These are phyloP conservation scores for Sporothrix brunneoviolacea DNA, from an alignment of 2,329 filamentous ascomycete genomes.

Conservation along the genomic window DNA sequence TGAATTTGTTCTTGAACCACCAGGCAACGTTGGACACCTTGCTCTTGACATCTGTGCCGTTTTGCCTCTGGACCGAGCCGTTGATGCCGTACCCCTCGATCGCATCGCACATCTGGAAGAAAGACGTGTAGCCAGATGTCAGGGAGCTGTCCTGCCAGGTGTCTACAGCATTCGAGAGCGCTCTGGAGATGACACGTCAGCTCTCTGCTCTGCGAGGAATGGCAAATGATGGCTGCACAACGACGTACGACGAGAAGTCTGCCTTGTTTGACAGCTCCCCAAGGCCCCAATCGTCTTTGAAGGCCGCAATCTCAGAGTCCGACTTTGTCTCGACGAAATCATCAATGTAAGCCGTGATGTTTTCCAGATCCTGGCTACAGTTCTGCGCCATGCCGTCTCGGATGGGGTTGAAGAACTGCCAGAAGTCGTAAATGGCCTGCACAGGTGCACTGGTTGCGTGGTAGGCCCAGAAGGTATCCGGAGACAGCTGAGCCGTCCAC, in stretches of 20 bases:
- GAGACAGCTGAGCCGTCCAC: conserved; percentile 45
- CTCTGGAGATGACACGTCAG: conserved; percentile 11
- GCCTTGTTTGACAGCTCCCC: neutral
- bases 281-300: conserved; percentile 6
- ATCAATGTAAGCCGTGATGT: conserved; percentile 50
- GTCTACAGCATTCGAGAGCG: conserved; percentile 22
- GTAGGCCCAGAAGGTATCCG: conserved; percentile 55
- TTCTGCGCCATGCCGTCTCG: conserved; percentile 52
- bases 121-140: conserved; percentile 28
- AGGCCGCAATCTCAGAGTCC: neutral
- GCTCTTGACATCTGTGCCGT: conserved; percentile 44
- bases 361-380: conserved; percentile 46
- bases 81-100: conserved; percentile 25
- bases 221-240: no score
- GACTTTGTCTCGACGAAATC: conserved; percentile 36
- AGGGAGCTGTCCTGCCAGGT: conserved; percentile 32
- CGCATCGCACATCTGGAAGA: conserved; percentile 32
- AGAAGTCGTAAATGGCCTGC: conserved; percentile 49
- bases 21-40: conserved; percentile 45
- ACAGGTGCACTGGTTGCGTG: conserved; percentile 51
- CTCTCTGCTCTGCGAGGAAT: no score
- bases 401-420: conserved; percentile 52
- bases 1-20: conserved; percentile 40
- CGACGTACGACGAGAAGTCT: conserved; percentile 7
- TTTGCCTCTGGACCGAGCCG: conserved; percentile 21